Percentiles rank a stretch among this genome's conserved stretches.
These are phyloP conservation scores for Mitragyna speciosa DNA, from an alignment of 257 asterid species.

Conservation along the genomic window DNA sequence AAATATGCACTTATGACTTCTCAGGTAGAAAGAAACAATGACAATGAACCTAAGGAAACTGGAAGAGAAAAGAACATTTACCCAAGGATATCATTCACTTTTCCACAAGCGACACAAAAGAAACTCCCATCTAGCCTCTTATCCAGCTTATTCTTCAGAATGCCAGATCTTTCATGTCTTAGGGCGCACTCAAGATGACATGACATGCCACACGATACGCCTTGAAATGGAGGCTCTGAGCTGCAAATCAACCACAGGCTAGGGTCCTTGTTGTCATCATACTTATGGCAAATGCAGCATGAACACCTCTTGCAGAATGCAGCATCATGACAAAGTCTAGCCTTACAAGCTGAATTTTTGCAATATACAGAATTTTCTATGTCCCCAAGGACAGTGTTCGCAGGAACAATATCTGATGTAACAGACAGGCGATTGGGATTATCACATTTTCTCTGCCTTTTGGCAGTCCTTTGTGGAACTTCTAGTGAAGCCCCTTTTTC, in stretches of 20 bases:
- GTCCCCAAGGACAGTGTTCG: slow-evolving; percentile 35
- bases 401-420: slow-evolving; percentile 31
- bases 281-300: slow-evolving; percentile 81
- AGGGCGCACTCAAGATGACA: slow-evolving; percentile 96
- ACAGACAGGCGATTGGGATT: slow-evolving; percentile 37
- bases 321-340: slow-evolving; percentile 46
- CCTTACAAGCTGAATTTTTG: slow-evolving; percentile 90
- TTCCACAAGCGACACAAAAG: slow-evolving; percentile 79
- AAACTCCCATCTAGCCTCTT: slow-evolving; percentile 78
- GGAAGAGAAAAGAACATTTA: slow-evolving; percentile 32
- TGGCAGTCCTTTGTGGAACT: slow-evolving; percentile 51
- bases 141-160: slow-evolving; percentile 51
- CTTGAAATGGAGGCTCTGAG: slow-evolving; percentile 80
- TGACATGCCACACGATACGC: slow-evolving; percentile 84
- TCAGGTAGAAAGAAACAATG: neutral
- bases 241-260: slow-evolving; percentile 85
- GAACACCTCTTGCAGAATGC: slow-evolving; percentile 90
- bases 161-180: slow-evolving; percentile 62
- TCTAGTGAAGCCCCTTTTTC: slow-evolving; percentile 47
- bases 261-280: slow-evolving; percentile 96
- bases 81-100: slow-evolving; percentile 82
- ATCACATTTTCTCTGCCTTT: slow-evolving; percentile 70
- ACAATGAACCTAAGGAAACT: slow-evolving; percentile 3
- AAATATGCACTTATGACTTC: neutral
- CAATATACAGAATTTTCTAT: slow-evolving; percentile 40